These are phyloP conservation scores for Alloteropsis semialata DNA, from an alignment of 176 grass and related monocot genomes.

Conservation along the genomic window DNA sequence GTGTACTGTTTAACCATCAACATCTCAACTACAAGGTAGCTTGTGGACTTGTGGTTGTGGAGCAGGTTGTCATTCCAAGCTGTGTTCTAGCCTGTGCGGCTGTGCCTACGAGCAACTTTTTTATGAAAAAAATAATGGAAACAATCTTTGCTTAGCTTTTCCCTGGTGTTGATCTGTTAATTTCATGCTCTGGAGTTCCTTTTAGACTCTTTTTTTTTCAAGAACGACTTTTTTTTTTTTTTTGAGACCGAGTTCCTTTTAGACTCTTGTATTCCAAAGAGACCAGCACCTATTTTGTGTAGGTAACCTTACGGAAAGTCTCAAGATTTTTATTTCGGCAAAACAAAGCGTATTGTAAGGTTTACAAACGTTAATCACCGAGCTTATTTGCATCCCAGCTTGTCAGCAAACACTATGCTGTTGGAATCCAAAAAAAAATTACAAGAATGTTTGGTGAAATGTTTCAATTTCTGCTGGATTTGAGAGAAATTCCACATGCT, in stretches of 20 bases:
- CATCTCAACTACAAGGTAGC: neutral
- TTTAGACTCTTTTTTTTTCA: too few species aligned
- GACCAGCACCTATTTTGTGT: too few species aligned
- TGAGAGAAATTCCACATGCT: neutral
- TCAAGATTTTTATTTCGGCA: too few species aligned
- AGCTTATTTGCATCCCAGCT: too few species aligned
- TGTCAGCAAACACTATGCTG: neutral
- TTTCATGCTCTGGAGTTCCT: neutral
- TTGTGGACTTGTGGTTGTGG: neutral
- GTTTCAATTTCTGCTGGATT: neutral
- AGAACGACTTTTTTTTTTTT: too few species aligned
- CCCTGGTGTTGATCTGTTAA: neutral
- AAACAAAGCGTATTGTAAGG: too few species aligned
- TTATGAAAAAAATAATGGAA: too few species aligned
- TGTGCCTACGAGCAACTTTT: neutral
- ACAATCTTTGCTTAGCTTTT: neutral
- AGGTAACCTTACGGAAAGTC: too few species aligned
- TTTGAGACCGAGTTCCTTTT: too few species aligned
- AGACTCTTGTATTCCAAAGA: too few species aligned
- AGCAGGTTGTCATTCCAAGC: neutral
- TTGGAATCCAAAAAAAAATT: neutral
- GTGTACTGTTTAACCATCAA: neutral
- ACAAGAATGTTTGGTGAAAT: neutral
- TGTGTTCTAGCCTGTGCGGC: neutral
- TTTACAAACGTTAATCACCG: too few species aligned